Evolutionary conservation across 148 eudicot species (phyloP), one percentile per base, ranked within the genome.

Genomic region (Diospyros lotus): DNA sequence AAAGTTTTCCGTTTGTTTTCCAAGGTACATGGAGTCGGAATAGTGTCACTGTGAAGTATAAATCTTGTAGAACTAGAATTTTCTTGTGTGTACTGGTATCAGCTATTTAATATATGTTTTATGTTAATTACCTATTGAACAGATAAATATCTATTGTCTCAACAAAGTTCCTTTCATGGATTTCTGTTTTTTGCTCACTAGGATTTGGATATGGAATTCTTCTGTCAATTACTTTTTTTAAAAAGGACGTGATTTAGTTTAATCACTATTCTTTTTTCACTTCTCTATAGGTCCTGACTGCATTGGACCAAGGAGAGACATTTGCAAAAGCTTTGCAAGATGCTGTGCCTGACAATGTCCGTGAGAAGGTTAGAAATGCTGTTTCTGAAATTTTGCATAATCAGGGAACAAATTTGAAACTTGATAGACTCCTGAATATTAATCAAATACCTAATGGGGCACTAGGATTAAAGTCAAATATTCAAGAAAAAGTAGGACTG

Each of bases 281-380:
- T 71, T 68, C 43, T 82, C 56, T 63, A 28, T 83, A 95, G 99
- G 99, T 91, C 71, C 86, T 90, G 77, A 68, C 72, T 77, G 98
- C 98, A 78, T 90, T 95, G 76, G 88, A 82, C 69, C 88, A 82
- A 81, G 98, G 99, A 56, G 96, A 95, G 83, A 89, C 93, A 53
- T 73, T 95, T 72, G 43, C 91, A 66, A 91, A 86, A 42, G 99
- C 99, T 50, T 85, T 95, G 69, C 93, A 95, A 84, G 96, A 87
- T 84, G 97, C 97, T 71, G 93, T 95, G 64, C 99, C 99, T 7
- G 98, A 95, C 66, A 97, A 95, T 87, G 98, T 93, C 77, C 86
- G 99, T 50, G 99, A 85, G 77, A 89, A 89, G 81, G 93, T 95
- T 78, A 87, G 91, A 51, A 77, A 78, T 71, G 85, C 99, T 77